Percentiles rank a stretch among this genome's conserved stretches.
phyloP scores from a whole-genome alignment of 768 basidiomycete genomes.

The Hygrocybe coccinea region DNA sequence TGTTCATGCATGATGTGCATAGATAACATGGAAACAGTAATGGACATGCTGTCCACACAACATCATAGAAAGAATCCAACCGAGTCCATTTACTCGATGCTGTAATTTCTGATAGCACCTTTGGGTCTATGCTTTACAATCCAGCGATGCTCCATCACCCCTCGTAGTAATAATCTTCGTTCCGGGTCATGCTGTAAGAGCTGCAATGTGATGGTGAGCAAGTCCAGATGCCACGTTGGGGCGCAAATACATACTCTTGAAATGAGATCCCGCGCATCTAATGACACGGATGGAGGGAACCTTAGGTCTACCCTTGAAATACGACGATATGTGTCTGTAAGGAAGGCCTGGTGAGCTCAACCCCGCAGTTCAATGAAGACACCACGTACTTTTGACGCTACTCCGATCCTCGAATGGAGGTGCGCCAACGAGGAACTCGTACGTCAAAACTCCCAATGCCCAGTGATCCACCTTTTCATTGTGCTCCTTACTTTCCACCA shows the following conservation, averaged over 20 bases:
- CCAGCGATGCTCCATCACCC: conserved; percentile 85
- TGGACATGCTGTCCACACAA: no score
- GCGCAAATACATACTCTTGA: conserved; percentile 41
- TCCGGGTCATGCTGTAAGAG: conserved; percentile 79
- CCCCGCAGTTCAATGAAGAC: neutral
- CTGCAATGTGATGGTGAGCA: conserved; percentile 36
- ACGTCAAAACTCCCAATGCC: conserved; percentile 95
- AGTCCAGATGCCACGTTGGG: conserved; percentile 7
- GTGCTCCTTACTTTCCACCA: conserved; percentile 92
- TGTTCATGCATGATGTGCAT: no score
- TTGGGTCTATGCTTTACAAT: conserved; percentile 65
- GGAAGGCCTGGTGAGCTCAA: conserved; percentile 3
- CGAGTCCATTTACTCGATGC: no score
- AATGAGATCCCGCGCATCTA: conserved; percentile 66
- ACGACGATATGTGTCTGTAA: conserved; percentile 78
- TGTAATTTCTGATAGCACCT: conserved; percentile 20
- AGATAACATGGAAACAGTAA: no score
- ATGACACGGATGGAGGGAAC: conserved; percentile 54
- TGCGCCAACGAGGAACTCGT: conserved; percentile 86
- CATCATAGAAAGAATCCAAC: no score
- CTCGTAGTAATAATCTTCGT: conserved; percentile 64
- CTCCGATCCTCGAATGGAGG: conserved; percentile 78
- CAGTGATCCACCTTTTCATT: conserved; percentile 89
- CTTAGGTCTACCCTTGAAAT: conserved; percentile 83
- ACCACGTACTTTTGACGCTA: conserved; percentile 63